phyloP scores from a whole-genome alignment of 306 rosid genomes.

The Purshia tridentata region DNA sequence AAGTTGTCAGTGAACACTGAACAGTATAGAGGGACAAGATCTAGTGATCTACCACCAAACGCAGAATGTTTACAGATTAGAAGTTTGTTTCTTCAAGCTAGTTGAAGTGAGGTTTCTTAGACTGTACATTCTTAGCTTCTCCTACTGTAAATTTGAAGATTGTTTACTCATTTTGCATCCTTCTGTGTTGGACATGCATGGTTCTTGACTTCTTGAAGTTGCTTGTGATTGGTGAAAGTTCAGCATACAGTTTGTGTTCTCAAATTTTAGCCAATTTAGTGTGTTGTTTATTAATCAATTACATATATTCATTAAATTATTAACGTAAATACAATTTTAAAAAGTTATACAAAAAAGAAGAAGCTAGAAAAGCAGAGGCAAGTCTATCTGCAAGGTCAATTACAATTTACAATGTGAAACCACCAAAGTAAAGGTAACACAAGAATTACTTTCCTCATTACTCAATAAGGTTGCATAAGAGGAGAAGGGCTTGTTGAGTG shows the following conservation, averaged over 20 bases:
- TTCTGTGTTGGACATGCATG: background rate
- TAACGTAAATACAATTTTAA: background rate
- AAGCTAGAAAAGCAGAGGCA: background rate
- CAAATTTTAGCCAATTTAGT: background rate
- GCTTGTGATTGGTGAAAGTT: too few relatives aligned
- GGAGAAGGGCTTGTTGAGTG: too few relatives aligned
- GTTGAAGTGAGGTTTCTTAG: background rate
- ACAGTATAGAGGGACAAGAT: background rate
- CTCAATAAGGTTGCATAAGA: too few relatives aligned
- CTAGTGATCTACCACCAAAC: background rate
- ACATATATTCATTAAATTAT: background rate
- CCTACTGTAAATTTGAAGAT: background rate
- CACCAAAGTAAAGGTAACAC: too few relatives aligned
- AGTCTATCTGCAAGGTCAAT: background rate
- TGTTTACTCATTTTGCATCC: background rate
- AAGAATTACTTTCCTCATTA: too few relatives aligned
- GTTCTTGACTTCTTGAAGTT: too few relatives aligned
- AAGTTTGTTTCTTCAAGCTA: background rate
- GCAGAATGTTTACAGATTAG: background rate
- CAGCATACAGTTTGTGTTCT: too few relatives aligned
- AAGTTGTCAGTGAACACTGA: background rate
- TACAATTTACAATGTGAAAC: too few relatives aligned
- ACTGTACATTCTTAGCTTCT: background rate
- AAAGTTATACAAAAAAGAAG: background rate
- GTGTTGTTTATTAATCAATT: background rate